A percentile compares a stretch with the other conserved stretches of the same genome.
Evolutionary conservation across 2,329 filamentous ascomycete species (phyloP).

Genomic region (Paraphoma chrysanthemicola): DNA sequence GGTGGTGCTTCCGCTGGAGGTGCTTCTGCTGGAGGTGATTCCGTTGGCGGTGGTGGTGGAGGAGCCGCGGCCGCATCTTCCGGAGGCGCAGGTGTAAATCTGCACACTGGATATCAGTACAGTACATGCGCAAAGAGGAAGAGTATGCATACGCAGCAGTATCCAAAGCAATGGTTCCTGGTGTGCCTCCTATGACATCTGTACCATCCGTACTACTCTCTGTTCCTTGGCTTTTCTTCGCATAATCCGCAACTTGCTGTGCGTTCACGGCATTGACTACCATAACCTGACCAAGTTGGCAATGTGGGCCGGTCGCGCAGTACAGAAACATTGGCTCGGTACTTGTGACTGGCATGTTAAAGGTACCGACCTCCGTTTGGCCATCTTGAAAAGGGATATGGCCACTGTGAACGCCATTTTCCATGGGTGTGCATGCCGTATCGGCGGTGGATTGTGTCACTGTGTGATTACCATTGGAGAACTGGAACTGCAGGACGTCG

Average conservation of each 20-base stretch:
- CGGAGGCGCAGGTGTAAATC: constrained; percentile 31
- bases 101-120: constrained; percentile 8
- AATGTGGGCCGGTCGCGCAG: constrained; percentile 41
- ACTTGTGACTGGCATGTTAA: constrained; percentile 38
- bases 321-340: constrained; percentile 41
- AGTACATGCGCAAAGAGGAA: too few relatives aligned
- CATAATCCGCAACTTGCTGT: constrained; percentile 35
- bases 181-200: constrained; percentile 25
- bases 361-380: constrained; percentile 38
- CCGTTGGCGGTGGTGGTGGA: constrained; percentile 15
- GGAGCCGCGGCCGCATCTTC: constrained; percentile 22
- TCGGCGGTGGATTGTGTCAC: constrained; percentile 36
- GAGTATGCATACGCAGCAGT: constrained; percentile 31
- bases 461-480: constrained; percentile 42
- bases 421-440: constrained; percentile 34
- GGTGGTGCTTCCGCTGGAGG: too few relatives aligned
- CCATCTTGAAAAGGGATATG: constrained; percentile 39
- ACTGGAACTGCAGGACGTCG: constrained; percentile 41
- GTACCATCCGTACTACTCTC: constrained; percentile 29
- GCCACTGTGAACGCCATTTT: constrained; percentile 36
- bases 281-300: constrained; percentile 39
- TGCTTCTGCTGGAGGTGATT: too few relatives aligned
- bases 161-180: constrained; percentile 28
- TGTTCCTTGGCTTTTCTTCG: constrained; percentile 32
- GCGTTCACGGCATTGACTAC: constrained; percentile 30